phyloP scores from a whole-genome alignment of 2,329 filamentous ascomycete genomes.

The Beauveria scarabaeidicola region DNA sequence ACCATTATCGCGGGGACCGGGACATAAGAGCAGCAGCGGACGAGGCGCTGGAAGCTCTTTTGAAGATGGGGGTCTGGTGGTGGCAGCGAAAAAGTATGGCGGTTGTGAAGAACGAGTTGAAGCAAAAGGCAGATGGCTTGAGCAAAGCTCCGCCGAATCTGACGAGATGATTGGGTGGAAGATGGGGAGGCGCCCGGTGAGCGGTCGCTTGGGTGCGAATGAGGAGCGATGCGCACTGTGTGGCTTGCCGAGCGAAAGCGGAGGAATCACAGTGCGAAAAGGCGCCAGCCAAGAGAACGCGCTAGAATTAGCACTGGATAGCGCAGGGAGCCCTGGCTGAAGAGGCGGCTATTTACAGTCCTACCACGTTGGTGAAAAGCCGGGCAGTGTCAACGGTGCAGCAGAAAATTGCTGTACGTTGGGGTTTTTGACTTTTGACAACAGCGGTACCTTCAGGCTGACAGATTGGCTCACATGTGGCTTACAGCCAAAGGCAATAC shows the following conservation, averaged over 20 bases:
- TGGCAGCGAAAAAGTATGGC: background rate
- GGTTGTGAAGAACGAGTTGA: background rate
- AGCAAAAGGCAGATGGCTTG: conserved; percentile 6
- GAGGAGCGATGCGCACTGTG: background rate
- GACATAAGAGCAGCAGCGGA: conserved; percentile 8
- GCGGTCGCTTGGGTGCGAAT: background rate
- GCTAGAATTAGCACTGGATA: background rate
- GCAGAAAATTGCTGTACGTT: too few relatives aligned
- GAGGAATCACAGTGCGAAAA: background rate
- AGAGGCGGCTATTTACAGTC: background rate
- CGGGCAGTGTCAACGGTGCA: background rate
- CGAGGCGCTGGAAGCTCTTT: conserved; percentile 4
- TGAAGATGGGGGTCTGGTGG: background rate
- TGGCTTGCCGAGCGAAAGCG: background rate
- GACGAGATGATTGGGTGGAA: conserved; percentile 8
- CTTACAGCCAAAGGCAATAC: background rate
- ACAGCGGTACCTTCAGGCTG: too few relatives aligned
- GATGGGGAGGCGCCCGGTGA: background rate
- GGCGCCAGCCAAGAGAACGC: background rate
- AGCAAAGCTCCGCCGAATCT: conserved; percentile 1
- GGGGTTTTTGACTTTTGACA: too few relatives aligned
- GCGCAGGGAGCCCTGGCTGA: background rate
- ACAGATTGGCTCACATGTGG: background rate
- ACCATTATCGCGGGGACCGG: conserved; percentile 32
- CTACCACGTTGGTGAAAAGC: background rate